These are phyloP conservation scores for Saccharomyces jurei DNA, from an alignment of 805 yeast species.

Conservation along the genomic window DNA sequence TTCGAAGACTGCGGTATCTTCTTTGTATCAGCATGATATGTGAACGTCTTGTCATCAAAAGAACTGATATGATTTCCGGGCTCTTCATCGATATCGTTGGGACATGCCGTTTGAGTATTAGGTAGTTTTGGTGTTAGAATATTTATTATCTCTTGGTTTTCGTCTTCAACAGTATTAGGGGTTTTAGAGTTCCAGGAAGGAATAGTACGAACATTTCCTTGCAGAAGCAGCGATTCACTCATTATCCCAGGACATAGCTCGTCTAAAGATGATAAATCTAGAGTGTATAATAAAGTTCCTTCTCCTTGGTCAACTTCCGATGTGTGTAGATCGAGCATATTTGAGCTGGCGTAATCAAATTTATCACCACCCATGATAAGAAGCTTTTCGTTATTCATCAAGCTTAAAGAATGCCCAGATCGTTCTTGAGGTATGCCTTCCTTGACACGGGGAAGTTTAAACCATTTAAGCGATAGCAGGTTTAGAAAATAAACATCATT, in stretches of 20 bases:
- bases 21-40: neutral
- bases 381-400: slow-evolving; percentile 57
- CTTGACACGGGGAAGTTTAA: slow-evolving; percentile 41
- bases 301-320: slow-evolving; percentile 44
- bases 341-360: slow-evolving; percentile 50
- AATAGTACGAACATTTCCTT: neutral
- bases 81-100: neutral
- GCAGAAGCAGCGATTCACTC: neutral
- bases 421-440: slow-evolving; percentile 64
- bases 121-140: neutral
- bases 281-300: slow-evolving; percentile 55
- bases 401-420: slow-evolving; percentile 83
- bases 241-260: slow-evolving; percentile 33
- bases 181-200: neutral
- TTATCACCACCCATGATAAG: slow-evolving; percentile 90
- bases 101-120: neutral
- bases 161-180: neutral
- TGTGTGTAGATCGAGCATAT: slow-evolving; percentile 45
- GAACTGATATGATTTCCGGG: neutral
- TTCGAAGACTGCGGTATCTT: neutral
- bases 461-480: slow-evolving; percentile 65
- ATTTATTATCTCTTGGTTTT: neutral
- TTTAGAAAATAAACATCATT: slow-evolving; percentile 66
- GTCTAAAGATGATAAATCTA: slow-evolving; percentile 41
- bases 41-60: neutral